Evolutionary conservation across 2,329 filamentous ascomycete species (phyloP), one percentile per base, ranked within the genome.

Genomic region (Alternaria novae-zelandiae): DNA sequence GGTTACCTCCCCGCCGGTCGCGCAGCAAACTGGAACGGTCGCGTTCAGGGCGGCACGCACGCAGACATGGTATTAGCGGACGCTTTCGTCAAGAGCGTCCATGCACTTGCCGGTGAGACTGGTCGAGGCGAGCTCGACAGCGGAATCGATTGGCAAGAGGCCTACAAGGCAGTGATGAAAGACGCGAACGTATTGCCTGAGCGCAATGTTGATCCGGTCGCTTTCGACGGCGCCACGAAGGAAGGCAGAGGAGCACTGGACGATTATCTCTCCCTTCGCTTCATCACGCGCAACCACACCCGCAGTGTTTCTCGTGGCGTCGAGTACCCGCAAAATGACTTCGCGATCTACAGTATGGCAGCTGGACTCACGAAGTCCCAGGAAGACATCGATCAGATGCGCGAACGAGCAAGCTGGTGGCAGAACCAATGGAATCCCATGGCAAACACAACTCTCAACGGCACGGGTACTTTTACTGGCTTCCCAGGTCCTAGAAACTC

Each of bases 401-500:
- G 30, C 4, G 23, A 76, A 2, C 85, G 87, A 1, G 86, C 87
- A 54, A 81, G 80, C 3, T 89, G 91, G 73, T 93, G 90, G 90
- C 80, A 82, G 63, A 90, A 90, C 61, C 81, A 92, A 67, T 91
- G 86, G 81, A 88, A 71, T 20, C 58, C 58, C 28, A 50, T 30
- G 3, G 66, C 69, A 25, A 59, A 64, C 25, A 67, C 51, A 6
- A 67, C 67, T 11, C 57, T 64, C 11, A 87, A 87, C 1, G 51
- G 58, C 21, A 30, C 41, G 3, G 58, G 58, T 23, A 61, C 26
- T 1, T 92, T 90, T 70, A 82, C 81, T 0, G 90, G 90, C 0
- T 92, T 92, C 72, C 86, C 92, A 58, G 88, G 91, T 74, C 89
- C 89, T 0, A 86, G 86, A 20, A 89, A 86, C 60, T 75, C 87